These are phyloP conservation scores for Globisporangium ultimum DNA, from an alignment of 352 stramenopile genomes.

Conservation along the genomic window DNA sequence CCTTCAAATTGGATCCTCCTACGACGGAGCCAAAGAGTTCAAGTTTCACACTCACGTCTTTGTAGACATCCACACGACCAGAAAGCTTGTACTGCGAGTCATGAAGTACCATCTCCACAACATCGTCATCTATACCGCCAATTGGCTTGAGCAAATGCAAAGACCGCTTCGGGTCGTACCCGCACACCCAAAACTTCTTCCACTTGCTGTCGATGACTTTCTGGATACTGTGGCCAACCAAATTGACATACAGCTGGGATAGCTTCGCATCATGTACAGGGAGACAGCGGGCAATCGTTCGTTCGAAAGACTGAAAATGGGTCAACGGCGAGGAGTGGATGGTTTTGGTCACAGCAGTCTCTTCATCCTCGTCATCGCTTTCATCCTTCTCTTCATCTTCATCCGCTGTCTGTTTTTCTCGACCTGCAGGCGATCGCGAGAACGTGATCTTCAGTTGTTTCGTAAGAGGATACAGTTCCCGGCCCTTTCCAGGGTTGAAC, in stretches of 20 bases:
- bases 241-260: slow-evolving; percentile 51
- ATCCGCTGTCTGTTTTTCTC: neutral
- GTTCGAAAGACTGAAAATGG: slow-evolving; percentile 86
- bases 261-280: slow-evolving; percentile 49
- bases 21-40: slow-evolving; percentile 41
- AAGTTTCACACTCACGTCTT: slow-evolving; percentile 40
- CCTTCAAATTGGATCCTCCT: neutral
- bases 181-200: slow-evolving; percentile 68
- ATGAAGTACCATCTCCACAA: slow-evolving; percentile 68
- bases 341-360: slow-evolving; percentile 21
- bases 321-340: slow-evolving; percentile 77
- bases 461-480: slow-evolving; percentile 74
- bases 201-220: slow-evolving; percentile 81
- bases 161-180: slow-evolving; percentile 53
- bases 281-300: slow-evolving; percentile 64
- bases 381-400: slow-evolving; percentile 6
- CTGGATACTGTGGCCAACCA: slow-evolving; percentile 70
- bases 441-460: slow-evolving; percentile 61
- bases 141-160: slow-evolving; percentile 61
- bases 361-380: slow-evolving; percentile 1
- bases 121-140: slow-evolving; percentile 34
- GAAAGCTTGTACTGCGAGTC: slow-evolving; percentile 74
- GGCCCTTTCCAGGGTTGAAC: slow-evolving; percentile 61
- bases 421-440: neutral
- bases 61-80: slow-evolving; percentile 44